Evolutionary conservation across 768 basidiomycete genomes (phyloP).

Genomic region (Termitomyces sp.): DNA sequence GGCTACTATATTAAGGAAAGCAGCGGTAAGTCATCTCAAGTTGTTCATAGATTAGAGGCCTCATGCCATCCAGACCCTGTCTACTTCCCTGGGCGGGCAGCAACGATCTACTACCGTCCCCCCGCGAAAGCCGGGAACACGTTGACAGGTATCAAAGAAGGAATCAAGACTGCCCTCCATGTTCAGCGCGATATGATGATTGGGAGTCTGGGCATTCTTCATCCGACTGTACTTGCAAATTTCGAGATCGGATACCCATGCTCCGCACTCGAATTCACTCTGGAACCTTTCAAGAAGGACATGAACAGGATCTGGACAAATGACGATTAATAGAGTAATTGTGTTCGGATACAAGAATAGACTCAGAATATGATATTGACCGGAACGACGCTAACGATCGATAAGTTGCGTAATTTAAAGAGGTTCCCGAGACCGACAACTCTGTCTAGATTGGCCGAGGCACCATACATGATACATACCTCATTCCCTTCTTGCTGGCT

Average conservation of each 20-base stretch:
- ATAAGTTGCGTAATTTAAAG: neutral
- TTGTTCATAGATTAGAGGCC: neutral
- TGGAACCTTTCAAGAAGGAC: constrained; percentile 90
- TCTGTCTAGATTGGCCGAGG: neutral
- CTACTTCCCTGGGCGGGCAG: constrained; percentile 94
- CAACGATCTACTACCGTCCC: constrained; percentile 82
- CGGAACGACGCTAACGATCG: neutral
- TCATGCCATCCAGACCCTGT: constrained; percentile 59
- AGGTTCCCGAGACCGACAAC: neutral
- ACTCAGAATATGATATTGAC: neutral
- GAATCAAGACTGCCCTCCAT: constrained; percentile 38
- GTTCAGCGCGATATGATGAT: constrained; percentile 60
- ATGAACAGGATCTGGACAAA: constrained; percentile 53
- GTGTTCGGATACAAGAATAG: constrained; percentile 9
- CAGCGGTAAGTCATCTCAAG: constrained; percentile 50
- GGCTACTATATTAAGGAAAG: constrained; percentile 94
- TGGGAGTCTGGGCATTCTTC: constrained; percentile 89
- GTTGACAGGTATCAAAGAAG: constrained; percentile 32
- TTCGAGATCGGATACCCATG: constrained; percentile 96
- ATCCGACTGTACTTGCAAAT: constrained; percentile 85
- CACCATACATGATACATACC: neutral
- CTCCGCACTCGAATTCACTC: constrained; percentile 88
- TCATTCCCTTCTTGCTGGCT: constrained; percentile 16
- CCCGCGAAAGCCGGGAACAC: constrained; percentile 24
- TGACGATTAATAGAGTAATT: constrained; percentile 30